These are phyloP conservation scores for Decorospora gaudefroyi DNA, from an alignment of 2,329 filamentous ascomycete species.

Conservation along the genomic window DNA sequence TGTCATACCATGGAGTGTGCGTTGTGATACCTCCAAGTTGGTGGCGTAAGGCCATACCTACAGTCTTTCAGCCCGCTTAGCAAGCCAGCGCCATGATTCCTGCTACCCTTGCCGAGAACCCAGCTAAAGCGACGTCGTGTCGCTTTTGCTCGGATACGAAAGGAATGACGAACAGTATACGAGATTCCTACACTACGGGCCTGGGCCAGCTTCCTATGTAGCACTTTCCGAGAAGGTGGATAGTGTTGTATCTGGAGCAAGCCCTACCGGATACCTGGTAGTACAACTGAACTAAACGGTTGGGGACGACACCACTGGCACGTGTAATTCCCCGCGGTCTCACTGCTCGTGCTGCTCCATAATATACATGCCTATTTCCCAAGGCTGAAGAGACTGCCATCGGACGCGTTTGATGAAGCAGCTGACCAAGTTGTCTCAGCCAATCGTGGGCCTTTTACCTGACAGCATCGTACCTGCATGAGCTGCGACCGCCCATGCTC, in stretches of 20 bases:
- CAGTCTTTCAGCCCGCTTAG: neutral
- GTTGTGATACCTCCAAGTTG: neutral
- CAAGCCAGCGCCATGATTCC: neutral
- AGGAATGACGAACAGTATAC: neutral
- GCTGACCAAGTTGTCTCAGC: constrained; percentile 2
- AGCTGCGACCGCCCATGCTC: neutral
- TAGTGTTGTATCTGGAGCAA: neutral
- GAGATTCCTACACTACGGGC: neutral
- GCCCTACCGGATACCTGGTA: neutral
- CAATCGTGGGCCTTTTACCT: neutral
- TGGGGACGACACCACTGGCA: neutral
- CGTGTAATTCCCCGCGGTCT: neutral
- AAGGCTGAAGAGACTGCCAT: too few species aligned
- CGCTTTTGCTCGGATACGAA: neutral
- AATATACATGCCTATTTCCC: too few species aligned
- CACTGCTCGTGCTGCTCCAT: neutral
- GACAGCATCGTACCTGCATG: constrained; percentile 11
- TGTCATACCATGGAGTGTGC: constrained; percentile 3
- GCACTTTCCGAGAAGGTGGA: neutral
- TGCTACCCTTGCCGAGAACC: too few species aligned
- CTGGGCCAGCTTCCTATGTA: neutral
- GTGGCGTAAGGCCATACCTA: neutral
- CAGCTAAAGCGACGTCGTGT: neutral
- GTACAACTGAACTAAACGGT: neutral
- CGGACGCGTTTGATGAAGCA: neutral